These are phyloP conservation scores for Sporisorium exsertum DNA, from an alignment of 1,284 basidiomycete species.

Conservation along the genomic window DNA sequence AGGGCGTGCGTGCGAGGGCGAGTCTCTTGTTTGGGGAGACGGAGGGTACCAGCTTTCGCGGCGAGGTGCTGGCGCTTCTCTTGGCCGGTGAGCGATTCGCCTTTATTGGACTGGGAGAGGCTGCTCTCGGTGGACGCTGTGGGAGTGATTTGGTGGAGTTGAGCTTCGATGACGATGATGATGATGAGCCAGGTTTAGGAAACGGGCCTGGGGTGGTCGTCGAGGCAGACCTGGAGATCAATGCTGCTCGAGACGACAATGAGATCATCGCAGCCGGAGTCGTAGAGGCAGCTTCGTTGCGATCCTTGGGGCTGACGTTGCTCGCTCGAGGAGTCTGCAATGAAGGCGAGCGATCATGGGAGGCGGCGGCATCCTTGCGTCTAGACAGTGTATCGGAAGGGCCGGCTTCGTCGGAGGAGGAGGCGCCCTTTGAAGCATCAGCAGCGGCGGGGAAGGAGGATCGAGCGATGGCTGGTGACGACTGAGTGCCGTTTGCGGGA, in stretches of 20 bases:
- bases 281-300: neutral
- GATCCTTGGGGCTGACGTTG: slow-evolving; percentile 10
- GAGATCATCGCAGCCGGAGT: slow-evolving; percentile 3
- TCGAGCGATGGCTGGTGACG: slow-evolving; percentile 16
- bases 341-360: slow-evolving; percentile 3
- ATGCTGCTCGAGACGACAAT: slow-evolving; percentile 5
- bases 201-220: slow-evolving; percentile 11
- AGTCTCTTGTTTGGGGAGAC: slow-evolving; percentile 31
- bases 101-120: slow-evolving; percentile 28
- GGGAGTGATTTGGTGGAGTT: slow-evolving; percentile 26
- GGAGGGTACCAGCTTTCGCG: slow-evolving; percentile 18
- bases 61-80: slow-evolving; percentile 41
- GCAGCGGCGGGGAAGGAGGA: neutral
- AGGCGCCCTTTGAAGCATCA: neutral
- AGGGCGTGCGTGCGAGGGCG: slow-evolving; percentile 34
- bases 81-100: slow-evolving; percentile 18
- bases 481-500: slow-evolving; percentile 5
- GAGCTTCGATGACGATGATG: slow-evolving; percentile 8
- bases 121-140: slow-evolving; percentile 26
- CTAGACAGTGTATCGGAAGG: slow-evolving; percentile 6
- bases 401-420: slow-evolving; percentile 14
- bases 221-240: slow-evolving; percentile 11
- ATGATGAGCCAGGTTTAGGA: slow-evolving; percentile 16
- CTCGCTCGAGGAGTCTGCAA: neutral
- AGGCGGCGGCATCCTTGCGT: slow-evolving; percentile 4